Conservation (phyloP, 2,329 filamentous ascomycete species). For the Sporothrix sp. region DNA sequence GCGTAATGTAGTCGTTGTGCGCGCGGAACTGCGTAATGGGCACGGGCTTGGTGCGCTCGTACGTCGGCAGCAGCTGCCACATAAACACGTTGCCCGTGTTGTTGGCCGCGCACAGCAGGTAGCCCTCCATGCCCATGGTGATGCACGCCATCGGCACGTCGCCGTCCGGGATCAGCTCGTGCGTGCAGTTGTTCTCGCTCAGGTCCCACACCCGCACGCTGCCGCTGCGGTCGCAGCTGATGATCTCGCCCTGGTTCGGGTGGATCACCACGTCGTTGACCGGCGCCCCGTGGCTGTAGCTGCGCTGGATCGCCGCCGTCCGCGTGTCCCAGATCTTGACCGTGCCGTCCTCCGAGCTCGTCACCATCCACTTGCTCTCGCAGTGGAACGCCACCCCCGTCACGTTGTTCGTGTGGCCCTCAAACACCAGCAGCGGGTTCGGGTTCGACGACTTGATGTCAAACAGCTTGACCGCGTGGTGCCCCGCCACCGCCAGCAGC, state of each 20-base stretch:
- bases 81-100: constrained; percentile 95
- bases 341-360: constrained; percentile 89
- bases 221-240: constrained; percentile 87
- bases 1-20: constrained; percentile 86
- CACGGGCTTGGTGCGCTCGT: constrained; percentile 72
- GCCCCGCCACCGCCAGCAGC: constrained; percentile 72
- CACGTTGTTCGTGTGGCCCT: constrained; percentile 91
- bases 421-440: constrained; percentile 83
- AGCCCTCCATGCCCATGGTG: constrained; percentile 89
- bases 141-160: constrained; percentile 90
- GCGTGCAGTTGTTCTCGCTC: constrained; percentile 92
- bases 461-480: constrained; percentile 89
- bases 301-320: constrained; percentile 76
- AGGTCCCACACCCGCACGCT: constrained; percentile 95
- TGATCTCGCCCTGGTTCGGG: constrained; percentile 95
- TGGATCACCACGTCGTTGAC: constrained; percentile 99
- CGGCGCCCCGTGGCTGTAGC: constrained; percentile 79
- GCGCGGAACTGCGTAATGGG: constrained; percentile 84
- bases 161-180: constrained; percentile 92
- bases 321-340: constrained; percentile 97
- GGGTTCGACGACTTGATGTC: constrained; percentile 99
- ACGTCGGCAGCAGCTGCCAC: constrained; percentile 82
- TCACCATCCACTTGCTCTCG: constrained; percentile 99
- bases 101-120: constrained; percentile 85
- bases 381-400: constrained; percentile 97